A percentile compares a stretch with the other conserved stretches of the same genome.
phyloP scores from a whole-genome alignment of 169 alveolate species.

The Eimeria maxima region DNA sequence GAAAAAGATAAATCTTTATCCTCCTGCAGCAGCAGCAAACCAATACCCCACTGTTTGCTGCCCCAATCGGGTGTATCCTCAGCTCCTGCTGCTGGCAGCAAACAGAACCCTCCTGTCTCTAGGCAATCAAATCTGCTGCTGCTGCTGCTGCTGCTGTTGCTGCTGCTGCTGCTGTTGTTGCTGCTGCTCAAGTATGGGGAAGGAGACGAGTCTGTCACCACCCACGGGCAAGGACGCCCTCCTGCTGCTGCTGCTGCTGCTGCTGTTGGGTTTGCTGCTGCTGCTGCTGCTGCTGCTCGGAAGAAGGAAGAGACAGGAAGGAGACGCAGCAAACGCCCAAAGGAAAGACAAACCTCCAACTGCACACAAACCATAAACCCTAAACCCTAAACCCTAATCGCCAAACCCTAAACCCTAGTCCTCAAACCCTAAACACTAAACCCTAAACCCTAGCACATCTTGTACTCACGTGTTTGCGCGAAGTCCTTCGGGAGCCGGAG shows the following conservation, averaged over 20 bases:
- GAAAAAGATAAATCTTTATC: neutral
- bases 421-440: neutral
- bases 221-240: slow-evolving; percentile 37
- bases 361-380: neutral
- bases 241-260: slow-evolving; percentile 22
- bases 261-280: no score
- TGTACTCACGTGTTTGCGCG: neutral
- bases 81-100: slow-evolving; percentile 48
- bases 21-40: slow-evolving; percentile 50
- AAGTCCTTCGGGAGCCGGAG: neutral
- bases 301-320: slow-evolving; percentile 42
- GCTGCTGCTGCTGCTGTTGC: slow-evolving; percentile 51
- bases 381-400: no score
- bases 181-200: neutral
- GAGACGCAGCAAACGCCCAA: slow-evolving; percentile 5
- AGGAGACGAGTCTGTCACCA: neutral
- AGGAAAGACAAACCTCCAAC: slow-evolving; percentile 27
- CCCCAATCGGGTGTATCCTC: slow-evolving; percentile 39
- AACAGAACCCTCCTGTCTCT: slow-evolving; percentile 17
- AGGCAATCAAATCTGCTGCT: slow-evolving; percentile 34
- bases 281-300: slow-evolving; percentile 11
- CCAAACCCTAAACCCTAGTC: no score
- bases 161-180: neutral
- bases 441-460: neutral
- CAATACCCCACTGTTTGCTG: slow-evolving; percentile 28